Base-by-base conservation (phyloP, 768 basidiomycete genomes). In the Agaricus subrufescens region DNA sequence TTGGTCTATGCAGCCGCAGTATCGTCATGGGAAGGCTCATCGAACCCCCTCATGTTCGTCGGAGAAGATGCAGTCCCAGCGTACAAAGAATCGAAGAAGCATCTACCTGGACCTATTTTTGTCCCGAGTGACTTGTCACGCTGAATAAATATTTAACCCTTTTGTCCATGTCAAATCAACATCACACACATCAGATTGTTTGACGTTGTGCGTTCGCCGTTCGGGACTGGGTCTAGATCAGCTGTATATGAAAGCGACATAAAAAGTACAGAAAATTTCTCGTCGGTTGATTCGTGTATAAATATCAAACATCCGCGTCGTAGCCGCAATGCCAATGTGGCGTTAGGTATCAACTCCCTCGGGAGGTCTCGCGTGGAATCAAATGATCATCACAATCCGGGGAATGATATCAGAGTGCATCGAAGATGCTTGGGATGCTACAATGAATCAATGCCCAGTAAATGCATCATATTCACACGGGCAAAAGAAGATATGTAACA, bases 41-140 rank as follows among this genome's bases (percentile, higher is more conserved):
- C 40, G 30, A 56, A 48, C 54, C 54, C 27, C 55, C 44, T 50
- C 55, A 56, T 50, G 55, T 56, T 50, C 55, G 14, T 56, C 55
- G 55, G 43, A 42, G 26, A 31, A 45, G 34, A 43, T 27, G 12
- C 51, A 29, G 19, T 10, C 11, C 11, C 34, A 34, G 34, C 5
- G 34, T 34, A 4, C 31, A 31, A 31, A 34, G 38, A 47, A 47
- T 26, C 45, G 39, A n/a, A 56, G 54, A 56, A 56, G 55, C 48
- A 44, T 42, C 40, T 19, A 19, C 19, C 19, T 14, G 6, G 19
- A 30, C 4, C 55, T 56, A 56, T 56, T 56, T 50, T 56, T 56
- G 55, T 38, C 30, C n/a, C 40, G 6, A 37, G 54, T 56, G 54
- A 56, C 47, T 19, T 8, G 55, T 50, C 19, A 50, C 55, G 26